phyloP scores from a whole-genome alignment of 2,329 filamentous ascomycete species.

The Samsoniella hepiali region DNA sequence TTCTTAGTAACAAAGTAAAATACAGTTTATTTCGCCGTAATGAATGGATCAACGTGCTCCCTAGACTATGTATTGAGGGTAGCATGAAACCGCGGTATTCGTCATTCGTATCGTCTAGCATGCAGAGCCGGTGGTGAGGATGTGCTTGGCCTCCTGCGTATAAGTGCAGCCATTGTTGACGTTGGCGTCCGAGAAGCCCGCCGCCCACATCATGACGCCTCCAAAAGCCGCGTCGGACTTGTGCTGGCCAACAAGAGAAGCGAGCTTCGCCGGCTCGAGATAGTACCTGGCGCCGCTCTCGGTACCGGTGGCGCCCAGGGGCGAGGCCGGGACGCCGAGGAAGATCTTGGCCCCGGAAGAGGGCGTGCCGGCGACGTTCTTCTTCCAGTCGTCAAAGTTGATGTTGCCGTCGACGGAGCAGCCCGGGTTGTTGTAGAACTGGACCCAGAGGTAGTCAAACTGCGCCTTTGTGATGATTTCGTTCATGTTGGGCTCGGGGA shows the following conservation, averaged over 20 bases:
- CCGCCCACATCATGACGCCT: conserved; percentile 28
- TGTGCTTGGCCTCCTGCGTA: conserved; percentile 20
- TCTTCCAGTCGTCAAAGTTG: conserved; percentile 35
- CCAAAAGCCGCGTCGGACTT: conserved; percentile 31
- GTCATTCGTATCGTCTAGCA: conserved; percentile 5
- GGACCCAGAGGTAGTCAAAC: conserved; percentile 42
- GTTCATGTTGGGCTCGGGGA: conserved; percentile 36
- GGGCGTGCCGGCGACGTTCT: conserved; percentile 26
- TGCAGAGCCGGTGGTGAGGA: conserved; percentile 17
- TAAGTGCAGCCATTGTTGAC: conserved; percentile 22
- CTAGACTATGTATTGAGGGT: too few species aligned
- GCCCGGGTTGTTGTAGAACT: conserved; percentile 45
- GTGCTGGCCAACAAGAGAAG: conserved; percentile 29
- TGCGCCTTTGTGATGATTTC: conserved; percentile 35
- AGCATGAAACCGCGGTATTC: too few species aligned
- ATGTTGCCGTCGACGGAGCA: conserved; percentile 36
- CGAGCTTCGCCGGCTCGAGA: conserved; percentile 24
- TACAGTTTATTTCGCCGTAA: too few species aligned
- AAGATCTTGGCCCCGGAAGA: conserved; percentile 34
- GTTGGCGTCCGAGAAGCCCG: conserved; percentile 20
- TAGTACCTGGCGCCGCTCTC: conserved; percentile 28
- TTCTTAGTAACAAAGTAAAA: too few species aligned
- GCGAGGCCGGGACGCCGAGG: conserved; percentile 32
- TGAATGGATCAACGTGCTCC: too few species aligned
- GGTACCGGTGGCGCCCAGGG: conserved; percentile 21